Evolutionary conservation across 257 asterid species (phyloP), one percentile per base, ranked within the genome.

Genomic region (Osmanthus fragrans): DNA sequence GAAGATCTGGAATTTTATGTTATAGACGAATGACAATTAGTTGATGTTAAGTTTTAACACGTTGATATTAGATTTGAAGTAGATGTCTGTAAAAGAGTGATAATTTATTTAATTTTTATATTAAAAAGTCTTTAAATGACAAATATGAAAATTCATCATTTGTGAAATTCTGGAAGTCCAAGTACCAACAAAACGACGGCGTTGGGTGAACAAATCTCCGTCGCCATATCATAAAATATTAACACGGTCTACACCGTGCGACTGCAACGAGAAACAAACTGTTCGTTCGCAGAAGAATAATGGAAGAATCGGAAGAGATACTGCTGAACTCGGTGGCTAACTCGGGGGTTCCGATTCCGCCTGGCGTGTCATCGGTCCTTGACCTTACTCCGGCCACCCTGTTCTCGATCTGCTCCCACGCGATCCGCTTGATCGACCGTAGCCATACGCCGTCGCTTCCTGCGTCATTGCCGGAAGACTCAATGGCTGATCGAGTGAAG

Each of bases 301-400:
- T 85, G 90, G 92, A 91, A 72, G 85, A 82, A 73, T 85, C 93
- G 11, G 86, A 81, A 76, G 96, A 89, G 84, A 88, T 88, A 76
- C 88, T 91, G 73, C 77, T 89, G 76, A 81, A 79, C 79, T 85
- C 91, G 82, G 80, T 89, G 67, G 83, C 88, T 58, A 81, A 76
- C 79, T 84, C 88, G 3, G 96, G 93, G 18, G 91, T 90, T 60
- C 72, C 73, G 76, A 82, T 90, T 71, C 93, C 93, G 16, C 56
- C 80, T 49, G 87, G 83, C 10, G 75, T 84, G 39, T 78, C 91
- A 60, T 80, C 90, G 80, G 84, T 90, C 27, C 73, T 70, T 58
- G 85, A 89, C 73, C 88, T 89, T 36, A 89, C 87, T 65, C 88
- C 92, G 74, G 30, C 79, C 1, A 83, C 83, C 2, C 84, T 89